Evolutionary conservation across 768 basidiomycete genomes (phyloP), one percentile per base, ranked within the genome.

Genomic region (Tylopilus cervinicoccineus): DNA sequence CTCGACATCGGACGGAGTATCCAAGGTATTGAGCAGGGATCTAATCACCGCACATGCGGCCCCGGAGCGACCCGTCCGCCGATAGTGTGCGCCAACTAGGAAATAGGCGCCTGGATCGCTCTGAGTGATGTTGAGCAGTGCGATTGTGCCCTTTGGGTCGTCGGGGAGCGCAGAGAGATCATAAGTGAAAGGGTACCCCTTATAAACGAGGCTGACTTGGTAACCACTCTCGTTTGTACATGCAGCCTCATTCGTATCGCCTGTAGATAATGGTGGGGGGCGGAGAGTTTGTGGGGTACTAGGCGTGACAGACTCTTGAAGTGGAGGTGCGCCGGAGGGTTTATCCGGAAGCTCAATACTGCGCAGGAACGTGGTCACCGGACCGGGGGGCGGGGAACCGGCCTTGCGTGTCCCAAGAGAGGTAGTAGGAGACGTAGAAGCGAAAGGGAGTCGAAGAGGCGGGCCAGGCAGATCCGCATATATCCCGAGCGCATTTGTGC

Each of bases 51-150:
- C 43, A 36, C 65, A 47, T 12, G 65, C 65, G 43, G 65, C 65
- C 45, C 53, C 55, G 46, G 65, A 49, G 27, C 65, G 66, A 44
- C 63, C 65, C 38, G 65, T 66, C 32, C 67, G 62, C 50, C 65
- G 61, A 52, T 66, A 66, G 55, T 65, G 67, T 26, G 67, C 65
- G 11, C 57, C 55, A 22, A 67, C 51, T 33, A 67, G 37, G 45
- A 66, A 26, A 55, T 66, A 66, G 47, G 65, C 51, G 32, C 65
- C 67, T 12, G 65, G 67, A 51, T 65, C 67, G 20, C 62, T 62
- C 26, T 61, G 45, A 36, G 67, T 66, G 27, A 52, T 44, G 33
- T 37, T 50, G 37, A 66, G 63, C 38, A 66, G 47, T 8, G 56
- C 53, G 29, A 66, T 62, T 29, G 55, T 55, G 31, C 60, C 55